These are phyloP conservation scores for Thermothielavioides terrestris DNA, from an alignment of 495 filamentous ascomycete genomes.

Conservation along the genomic window DNA sequence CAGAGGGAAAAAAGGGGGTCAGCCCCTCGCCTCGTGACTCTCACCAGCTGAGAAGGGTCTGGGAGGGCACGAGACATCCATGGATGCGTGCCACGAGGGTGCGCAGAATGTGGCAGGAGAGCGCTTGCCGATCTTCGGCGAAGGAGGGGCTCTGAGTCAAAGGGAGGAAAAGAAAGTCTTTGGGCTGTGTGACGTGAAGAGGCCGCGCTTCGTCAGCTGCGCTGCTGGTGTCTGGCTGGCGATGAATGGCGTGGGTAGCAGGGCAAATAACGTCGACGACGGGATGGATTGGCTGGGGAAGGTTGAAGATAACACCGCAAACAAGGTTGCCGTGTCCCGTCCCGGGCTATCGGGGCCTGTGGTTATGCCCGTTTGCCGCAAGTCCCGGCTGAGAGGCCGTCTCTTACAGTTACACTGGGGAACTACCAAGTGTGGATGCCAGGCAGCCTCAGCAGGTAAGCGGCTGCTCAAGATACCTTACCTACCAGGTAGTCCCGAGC, in stretches of 20 bases:
- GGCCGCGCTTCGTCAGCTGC: slow-evolving; percentile 7
- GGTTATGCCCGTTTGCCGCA: no score
- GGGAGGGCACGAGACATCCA: slow-evolving; percentile 4
- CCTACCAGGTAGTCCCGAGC: no score
- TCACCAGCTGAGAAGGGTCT: not conserved
- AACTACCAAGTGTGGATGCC: no score
- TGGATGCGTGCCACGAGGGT: not conserved
- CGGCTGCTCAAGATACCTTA: no score
- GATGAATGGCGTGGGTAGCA: not conserved
- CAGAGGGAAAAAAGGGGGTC: not conserved
- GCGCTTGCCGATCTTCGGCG: not conserved
- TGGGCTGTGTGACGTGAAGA: slow-evolving; percentile 7
- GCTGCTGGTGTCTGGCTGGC: not conserved
- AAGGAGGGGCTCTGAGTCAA: slow-evolving; percentile 21
- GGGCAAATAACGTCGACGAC: not conserved
- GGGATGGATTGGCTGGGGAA: slow-evolving; percentile 2
- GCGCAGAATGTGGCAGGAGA: slow-evolving; percentile 5
- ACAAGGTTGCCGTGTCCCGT: no score
- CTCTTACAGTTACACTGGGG: no score
- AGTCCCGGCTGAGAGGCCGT: not conserved
- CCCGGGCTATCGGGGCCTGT: no score
- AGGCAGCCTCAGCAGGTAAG: no score
- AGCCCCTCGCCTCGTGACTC: slow-evolving; percentile 5
- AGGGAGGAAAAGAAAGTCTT: not conserved
- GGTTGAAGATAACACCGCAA: not conserved